A percentile compares a stretch with the other conserved stretches of the same genome.
Evolutionary conservation across 495 filamentous ascomycete genomes (phyloP).

Genomic region (Aspergillus taichungensis): DNA sequence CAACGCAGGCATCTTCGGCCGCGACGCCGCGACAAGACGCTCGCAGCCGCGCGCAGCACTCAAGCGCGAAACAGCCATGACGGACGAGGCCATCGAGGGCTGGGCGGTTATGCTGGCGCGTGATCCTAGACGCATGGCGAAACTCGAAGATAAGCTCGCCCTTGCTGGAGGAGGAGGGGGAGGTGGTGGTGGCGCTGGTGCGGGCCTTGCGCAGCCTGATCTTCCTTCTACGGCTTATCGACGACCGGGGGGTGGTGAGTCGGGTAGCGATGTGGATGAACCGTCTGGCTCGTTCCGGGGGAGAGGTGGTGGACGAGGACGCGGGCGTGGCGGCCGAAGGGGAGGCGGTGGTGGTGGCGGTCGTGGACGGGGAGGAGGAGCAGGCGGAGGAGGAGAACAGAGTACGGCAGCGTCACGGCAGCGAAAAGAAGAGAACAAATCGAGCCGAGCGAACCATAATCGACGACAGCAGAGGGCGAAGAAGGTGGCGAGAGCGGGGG

Average conservation of each 20-base stretch:
- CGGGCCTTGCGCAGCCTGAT: constrained; percentile 41
- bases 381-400: constrained; percentile 44
- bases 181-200: constrained; percentile 28
- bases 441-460: constrained; percentile 68
- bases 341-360: constrained; percentile 40
- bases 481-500: constrained; percentile 65
- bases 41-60: constrained; percentile 51
- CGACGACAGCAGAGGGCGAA: constrained; percentile 64
- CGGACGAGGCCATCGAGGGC: constrained; percentile 89
- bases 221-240: constrained; percentile 53
- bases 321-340: constrained; percentile 44
- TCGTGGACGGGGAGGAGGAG: constrained; percentile 37
- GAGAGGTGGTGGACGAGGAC: constrained; percentile 19
- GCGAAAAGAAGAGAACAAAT: constrained; percentile 72
- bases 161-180: constrained; percentile 46
- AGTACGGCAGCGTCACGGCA: constrained; percentile 52
- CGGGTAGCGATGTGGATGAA: no score
- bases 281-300: constrained; percentile 17
- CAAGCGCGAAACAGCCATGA: constrained; percentile 73
- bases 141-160: constrained; percentile 58
- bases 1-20: constrained; percentile 53
- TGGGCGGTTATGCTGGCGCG: constrained; percentile 80
- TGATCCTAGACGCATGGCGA: constrained; percentile 54
- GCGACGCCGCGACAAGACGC: constrained; percentile 60
- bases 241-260: constrained; percentile 15